Evolutionary conservation across 495 filamentous ascomycete genomes (phyloP).

Genomic region (Astrothelium macrocarpum): DNA sequence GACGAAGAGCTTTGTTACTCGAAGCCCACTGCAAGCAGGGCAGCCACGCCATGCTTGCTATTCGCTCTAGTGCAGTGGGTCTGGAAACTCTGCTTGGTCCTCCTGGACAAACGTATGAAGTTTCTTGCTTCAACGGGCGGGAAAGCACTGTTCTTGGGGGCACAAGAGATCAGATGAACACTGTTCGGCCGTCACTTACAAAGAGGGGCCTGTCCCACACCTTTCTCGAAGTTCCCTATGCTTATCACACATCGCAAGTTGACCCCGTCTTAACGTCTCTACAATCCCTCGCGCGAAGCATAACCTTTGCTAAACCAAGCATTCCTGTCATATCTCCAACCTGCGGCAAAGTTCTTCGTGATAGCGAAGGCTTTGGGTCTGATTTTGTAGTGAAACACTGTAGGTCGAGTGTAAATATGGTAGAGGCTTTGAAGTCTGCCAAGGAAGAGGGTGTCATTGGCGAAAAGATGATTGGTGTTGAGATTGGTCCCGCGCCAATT

Average conservation of each 20-base stretch:
- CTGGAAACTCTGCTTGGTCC: conserved; percentile 27
- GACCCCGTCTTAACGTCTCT: conserved; percentile 24
- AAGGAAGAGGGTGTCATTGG: conserved; percentile 23
- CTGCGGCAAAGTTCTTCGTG: conserved; percentile 17
- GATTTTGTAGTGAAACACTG: conserved; percentile 58
- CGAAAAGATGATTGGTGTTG: conserved; percentile 21
- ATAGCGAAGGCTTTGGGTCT: conserved; percentile 20
- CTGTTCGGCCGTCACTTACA: conserved; percentile 9
- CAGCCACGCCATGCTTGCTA: conserved; percentile 44
- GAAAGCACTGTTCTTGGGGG: conserved; percentile 45
- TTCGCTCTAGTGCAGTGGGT: conserved; percentile 26
- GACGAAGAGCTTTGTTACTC: conserved; percentile 30
- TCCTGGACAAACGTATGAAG: conserved; percentile 27
- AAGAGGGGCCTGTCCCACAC: conserved; percentile 10
- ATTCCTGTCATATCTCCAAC: conserved; percentile 25
- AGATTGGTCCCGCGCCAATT: conserved; percentile 28
- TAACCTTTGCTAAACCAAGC: conserved; percentile 14
- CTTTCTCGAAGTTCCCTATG: conserved; percentile 15
- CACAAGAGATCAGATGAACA: conserved; percentile 24
- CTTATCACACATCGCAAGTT: conserved; percentile 25
- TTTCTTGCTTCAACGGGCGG: conserved; percentile 46
- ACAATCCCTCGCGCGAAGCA: conserved; percentile 6
- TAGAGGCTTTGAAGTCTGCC: conserved; percentile 50
- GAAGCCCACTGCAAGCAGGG: conserved; percentile 21
- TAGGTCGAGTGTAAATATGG: conserved; percentile 66